A percentile compares a stretch with the other conserved stretches of the same genome.
Evolutionary conservation across 306 rosid genomes (phyloP).

Genomic region (Rosa chinensis): DNA sequence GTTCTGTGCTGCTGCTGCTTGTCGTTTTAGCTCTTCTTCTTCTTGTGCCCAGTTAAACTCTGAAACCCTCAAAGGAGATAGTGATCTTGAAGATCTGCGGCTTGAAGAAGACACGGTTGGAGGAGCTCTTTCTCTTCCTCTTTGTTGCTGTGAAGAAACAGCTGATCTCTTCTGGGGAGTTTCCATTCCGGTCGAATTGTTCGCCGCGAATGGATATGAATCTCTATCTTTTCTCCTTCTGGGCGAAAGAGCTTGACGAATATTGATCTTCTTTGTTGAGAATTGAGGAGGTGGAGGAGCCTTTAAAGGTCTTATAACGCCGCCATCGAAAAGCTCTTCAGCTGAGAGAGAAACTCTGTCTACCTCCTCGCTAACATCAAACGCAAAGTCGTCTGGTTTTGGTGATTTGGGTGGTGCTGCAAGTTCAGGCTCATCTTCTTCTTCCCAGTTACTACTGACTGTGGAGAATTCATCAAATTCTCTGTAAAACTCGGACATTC

Average conservation of each 20-base stretch:
- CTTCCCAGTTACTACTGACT: slow-evolving; percentile 13
- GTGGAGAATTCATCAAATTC: slow-evolving; percentile 39
- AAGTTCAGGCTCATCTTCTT: neutral
- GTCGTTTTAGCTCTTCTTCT: slow-evolving; percentile 31
- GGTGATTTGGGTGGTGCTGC: slow-evolving; percentile 8
- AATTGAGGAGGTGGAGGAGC: slow-evolving; percentile 32
- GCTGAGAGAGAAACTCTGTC: slow-evolving; percentile 61
- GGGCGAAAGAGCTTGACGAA: slow-evolving; percentile 38
- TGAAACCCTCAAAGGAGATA: slow-evolving; percentile 63
- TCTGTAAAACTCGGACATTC: slow-evolving; percentile 42
- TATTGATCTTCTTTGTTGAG: slow-evolving; percentile 25
- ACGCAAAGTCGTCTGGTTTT: slow-evolving; percentile 47
- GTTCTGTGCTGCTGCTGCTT: slow-evolving; percentile 20
- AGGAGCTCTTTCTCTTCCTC: slow-evolving; percentile 57
- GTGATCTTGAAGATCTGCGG: slow-evolving; percentile 60
- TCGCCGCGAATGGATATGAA: neutral
- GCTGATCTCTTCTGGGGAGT: slow-evolving; percentile 7
- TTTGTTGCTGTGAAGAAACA: slow-evolving; percentile 26
- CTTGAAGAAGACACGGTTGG: slow-evolving; percentile 32
- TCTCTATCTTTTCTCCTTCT: slow-evolving; percentile 25
- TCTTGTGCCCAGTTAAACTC: slow-evolving; percentile 45
- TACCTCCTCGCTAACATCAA: slow-evolving; percentile 42
- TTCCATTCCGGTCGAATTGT: slow-evolving; percentile 6
- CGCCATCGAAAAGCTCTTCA: slow-evolving; percentile 76
- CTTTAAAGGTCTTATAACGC: slow-evolving; percentile 55